Evolutionary conservation across 371 early-diverging fungal genomes (phyloP), one percentile per base, ranked within the genome.

Genomic region (Blyttiomyces sp.): DNA sequence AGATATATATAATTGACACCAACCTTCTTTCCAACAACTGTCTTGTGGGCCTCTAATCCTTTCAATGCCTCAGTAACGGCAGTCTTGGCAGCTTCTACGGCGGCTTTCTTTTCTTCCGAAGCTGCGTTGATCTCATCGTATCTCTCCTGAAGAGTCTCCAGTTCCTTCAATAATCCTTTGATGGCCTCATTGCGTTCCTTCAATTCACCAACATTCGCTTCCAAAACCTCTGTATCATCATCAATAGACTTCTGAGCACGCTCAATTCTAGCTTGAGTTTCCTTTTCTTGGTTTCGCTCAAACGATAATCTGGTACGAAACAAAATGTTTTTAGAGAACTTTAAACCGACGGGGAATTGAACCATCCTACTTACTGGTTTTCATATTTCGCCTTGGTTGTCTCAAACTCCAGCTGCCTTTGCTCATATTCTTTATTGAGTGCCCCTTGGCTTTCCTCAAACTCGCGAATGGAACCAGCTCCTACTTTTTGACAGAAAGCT

Each of bases 381-480:
- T 54, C 79, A 39, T 93, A 68, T 52, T 89, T 84, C 4, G 94
- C 87, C 33, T 84, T 77, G 57, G 87, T 85, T 0, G 88, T 86
- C 21, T 79, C 71, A 61, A 91, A 91, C 57, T 87, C 84, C 46
- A 91, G 64, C 35, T 88, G 80, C 33, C 78, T 81, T 65, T 93
- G 89, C 16, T 81, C 79, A 0, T 79, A 73, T 55, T 92, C 89
- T 61, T 88, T 85, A 11, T 87, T 74, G 2, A 85, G 64, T 21
- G 84, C 80, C 16, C 89, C 79, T 34, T 87, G 86, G 23, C 82
- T 72, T 34, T 83, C 83, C 72, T 96, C 90, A 66, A 91, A 95
- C 55, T 92, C 95, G 6, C 91, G 87, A 49, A 96, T 86, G 58
- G 84, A 88, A 17, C 69, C 52, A 1, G 95, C 83, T 3, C 83